Conservation (phyloP, 345 rosid genomes). For the Ailanthus altissimus region DNA sequence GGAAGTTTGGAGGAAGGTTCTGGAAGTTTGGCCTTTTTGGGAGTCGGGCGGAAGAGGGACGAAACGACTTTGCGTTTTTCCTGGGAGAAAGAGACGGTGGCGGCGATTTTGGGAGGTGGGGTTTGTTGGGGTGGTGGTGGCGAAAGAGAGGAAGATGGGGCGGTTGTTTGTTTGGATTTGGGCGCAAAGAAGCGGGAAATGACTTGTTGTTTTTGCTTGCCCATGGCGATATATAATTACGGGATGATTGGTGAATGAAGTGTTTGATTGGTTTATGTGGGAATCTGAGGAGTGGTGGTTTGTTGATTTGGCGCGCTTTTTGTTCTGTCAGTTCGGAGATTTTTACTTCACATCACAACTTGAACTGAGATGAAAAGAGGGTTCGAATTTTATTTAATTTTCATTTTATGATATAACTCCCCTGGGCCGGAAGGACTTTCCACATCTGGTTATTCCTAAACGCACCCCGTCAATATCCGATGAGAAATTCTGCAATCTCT, state of each 20-base stretch:
- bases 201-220: constrained; percentile 78
- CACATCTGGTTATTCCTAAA: too few species aligned
- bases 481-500: too few species aligned
- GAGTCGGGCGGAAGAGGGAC: constrained; percentile 41
- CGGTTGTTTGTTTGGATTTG: constrained; percentile 43
- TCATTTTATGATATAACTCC: too few species aligned
- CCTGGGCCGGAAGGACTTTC: too few species aligned
- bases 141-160: constrained; percentile 21
- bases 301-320: constrained; percentile 27
- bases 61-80: constrained; percentile 76
- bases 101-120: constrained; percentile 53
- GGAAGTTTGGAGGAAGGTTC: constrained; percentile 34
- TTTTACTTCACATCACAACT: neutral
- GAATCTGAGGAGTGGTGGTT: too few species aligned
- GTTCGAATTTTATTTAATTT: too few species aligned
- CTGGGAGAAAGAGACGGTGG: constrained; percentile 72
- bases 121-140: constrained; percentile 23
- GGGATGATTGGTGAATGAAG: neutral
- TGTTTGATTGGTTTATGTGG: neutral
- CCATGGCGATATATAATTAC: constrained; percentile 44
- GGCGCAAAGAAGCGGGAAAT: constrained; percentile 91
- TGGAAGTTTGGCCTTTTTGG: constrained; percentile 49
- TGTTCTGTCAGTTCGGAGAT: neutral
- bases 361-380: too few species aligned
- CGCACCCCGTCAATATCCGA: too few species aligned